A percentile compares a stretch with the other conserved stretches of the same genome.
Conservation (phyloP, 2,329 filamentous ascomycete species). For the Colletotrichum siamense region DNA sequence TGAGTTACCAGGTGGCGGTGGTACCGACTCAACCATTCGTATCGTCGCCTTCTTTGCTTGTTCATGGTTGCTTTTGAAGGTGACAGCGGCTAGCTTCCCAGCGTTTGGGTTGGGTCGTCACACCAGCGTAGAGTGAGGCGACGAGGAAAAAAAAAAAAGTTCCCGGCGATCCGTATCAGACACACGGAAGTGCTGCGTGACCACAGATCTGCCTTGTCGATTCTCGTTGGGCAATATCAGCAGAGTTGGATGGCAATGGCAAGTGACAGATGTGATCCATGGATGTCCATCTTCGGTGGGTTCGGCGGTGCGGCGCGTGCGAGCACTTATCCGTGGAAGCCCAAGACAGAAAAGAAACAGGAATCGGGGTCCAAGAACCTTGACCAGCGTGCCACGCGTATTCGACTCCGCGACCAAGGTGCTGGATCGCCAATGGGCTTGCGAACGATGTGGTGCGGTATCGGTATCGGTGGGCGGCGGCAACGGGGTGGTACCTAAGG, state of each 20-base stretch:
- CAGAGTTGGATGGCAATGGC: not conserved
- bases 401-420: conserved; percentile 9
- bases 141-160: not conserved
- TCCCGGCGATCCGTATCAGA: not conserved
- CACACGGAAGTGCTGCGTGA: not conserved
- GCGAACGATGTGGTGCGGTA: not conserved
- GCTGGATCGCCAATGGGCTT: conserved; percentile 7
- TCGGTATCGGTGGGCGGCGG: not conserved
- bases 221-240: not conserved
- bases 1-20: not conserved
- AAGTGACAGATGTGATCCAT: not conserved
- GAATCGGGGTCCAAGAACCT: not conserved
- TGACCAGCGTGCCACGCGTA: not conserved
- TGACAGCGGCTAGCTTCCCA: not conserved
- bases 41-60: not conserved
- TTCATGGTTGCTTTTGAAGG: not conserved
- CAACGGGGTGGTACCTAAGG: not conserved
- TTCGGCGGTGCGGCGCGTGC: not conserved
- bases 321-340: not conserved
- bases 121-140: not conserved
- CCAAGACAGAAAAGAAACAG: not conserved
- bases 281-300: not conserved
- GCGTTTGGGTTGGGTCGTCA: not conserved
- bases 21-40: not conserved
- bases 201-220: not conserved